phyloP scores from a whole-genome alignment of 176 grass and related monocot species.

The Puccinellia tenuiflora region DNA sequence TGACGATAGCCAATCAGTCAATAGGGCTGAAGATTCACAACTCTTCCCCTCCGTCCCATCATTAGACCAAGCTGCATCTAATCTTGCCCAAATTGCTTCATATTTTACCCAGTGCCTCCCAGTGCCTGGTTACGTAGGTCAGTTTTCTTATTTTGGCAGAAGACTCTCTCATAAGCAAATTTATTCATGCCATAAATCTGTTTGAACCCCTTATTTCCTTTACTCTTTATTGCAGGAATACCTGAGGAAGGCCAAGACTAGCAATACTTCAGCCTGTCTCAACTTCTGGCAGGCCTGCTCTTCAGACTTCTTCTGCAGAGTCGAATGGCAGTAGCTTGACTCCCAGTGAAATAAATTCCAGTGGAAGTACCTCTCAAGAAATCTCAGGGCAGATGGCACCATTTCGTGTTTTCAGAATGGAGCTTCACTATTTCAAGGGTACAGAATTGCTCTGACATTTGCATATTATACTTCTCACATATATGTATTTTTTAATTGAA shows the following conservation, averaged over 20 bases:
- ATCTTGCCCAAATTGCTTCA: constrained; percentile 76
- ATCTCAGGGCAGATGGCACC: constrained; percentile 45
- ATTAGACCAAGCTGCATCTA: constrained; percentile 68
- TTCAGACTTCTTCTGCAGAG: constrained; percentile 20
- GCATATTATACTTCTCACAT: neutral
- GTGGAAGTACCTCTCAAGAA: constrained; percentile 30
- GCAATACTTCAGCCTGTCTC: constrained; percentile 25
- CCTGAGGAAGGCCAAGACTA: constrained; percentile 47
- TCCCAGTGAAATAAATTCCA: constrained; percentile 22
- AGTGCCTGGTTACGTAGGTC: constrained; percentile 48
- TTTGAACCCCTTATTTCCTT: neutral
- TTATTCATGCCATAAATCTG: neutral
- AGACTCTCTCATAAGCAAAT: neutral
- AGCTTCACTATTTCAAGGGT: constrained; percentile 83
- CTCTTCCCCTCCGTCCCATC: constrained; percentile 43
- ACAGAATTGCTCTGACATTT: constrained; percentile 9
- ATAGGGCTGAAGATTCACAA: constrained; percentile 44
- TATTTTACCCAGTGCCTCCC: constrained; percentile 77
- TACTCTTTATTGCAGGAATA: constrained; percentile 30
- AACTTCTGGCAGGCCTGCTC: neutral
- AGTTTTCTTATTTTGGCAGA: neutral
- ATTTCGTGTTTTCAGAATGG: constrained; percentile 59
- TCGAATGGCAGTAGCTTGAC: constrained; percentile 15
- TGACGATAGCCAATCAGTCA: constrained; percentile 42
- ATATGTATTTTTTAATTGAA: neutral